Percentiles rank a stretch among this genome's conserved stretches.
Conservation (phyloP, 176 grass and related monocot genomes). For the Oryza glumipatula region DNA sequence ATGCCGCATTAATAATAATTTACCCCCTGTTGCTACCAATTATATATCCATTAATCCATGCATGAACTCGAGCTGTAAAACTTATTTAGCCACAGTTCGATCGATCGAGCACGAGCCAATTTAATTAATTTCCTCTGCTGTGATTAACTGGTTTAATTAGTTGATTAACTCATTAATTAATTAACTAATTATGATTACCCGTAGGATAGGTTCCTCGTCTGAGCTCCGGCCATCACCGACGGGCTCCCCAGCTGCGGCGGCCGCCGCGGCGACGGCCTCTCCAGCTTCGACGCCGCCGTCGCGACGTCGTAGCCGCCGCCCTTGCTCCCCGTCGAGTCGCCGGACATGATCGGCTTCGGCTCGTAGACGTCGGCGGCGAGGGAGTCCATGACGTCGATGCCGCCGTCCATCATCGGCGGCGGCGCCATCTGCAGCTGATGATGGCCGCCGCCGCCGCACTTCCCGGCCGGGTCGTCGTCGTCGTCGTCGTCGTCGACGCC, state of each 20-base stretch:
- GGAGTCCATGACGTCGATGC: conserved; percentile 65
- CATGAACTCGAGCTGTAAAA: conserved; percentile 44
- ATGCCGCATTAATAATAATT: conserved; percentile 18
- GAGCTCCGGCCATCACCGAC: conserved; percentile 60
- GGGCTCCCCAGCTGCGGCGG: conserved; percentile 52
- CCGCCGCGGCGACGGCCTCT: conserved; percentile 75
- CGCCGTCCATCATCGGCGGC: conserved; percentile 56
- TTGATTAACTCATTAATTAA: not conserved
- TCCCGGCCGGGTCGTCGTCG: conserved; percentile 21
- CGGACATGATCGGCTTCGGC: conserved; percentile 66
- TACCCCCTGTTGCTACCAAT: conserved; percentile 18
- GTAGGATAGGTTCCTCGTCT: conserved; percentile 76
- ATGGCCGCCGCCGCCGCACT: conserved; percentile 16
- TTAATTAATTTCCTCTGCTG: not conserved
- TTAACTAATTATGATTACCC: conserved; percentile 34
- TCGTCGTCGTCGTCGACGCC: conserved; percentile 61
- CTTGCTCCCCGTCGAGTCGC: conserved; percentile 70
- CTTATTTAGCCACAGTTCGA: conserved; percentile 51
- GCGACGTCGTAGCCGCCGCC: conserved; percentile 43
- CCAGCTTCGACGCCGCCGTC: conserved; percentile 47
- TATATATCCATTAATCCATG: conserved; percentile 19
- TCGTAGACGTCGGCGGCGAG: conserved; percentile 69
- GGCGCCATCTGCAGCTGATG: conserved; percentile 60
- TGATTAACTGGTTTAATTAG: not conserved
- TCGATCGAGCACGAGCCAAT: conserved; percentile 37